Percentiles rank a stretch among this genome's conserved stretches.
These are phyloP conservation scores for Diplodia mutila DNA, from an alignment of 2,329 filamentous ascomycete species.

Conservation along the genomic window DNA sequence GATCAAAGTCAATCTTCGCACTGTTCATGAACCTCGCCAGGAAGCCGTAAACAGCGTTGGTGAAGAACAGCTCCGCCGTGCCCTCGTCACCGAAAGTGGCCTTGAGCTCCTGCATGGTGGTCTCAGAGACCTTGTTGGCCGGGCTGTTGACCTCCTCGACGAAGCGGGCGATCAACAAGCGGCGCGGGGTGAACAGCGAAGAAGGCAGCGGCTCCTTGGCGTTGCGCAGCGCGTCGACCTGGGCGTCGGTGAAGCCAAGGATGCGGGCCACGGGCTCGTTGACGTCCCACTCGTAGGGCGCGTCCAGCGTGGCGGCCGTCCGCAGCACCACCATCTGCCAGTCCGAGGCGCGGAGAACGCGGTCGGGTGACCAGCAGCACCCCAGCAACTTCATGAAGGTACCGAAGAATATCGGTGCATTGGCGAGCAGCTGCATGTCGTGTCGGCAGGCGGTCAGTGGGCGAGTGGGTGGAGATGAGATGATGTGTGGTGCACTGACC, in stretches of 20 bases:
- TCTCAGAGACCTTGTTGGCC: neutral
- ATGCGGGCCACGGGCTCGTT: constrained; percentile 31
- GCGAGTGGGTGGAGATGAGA: too few relatives aligned
- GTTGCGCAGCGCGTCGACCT: neutral
- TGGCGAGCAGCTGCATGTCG: constrained; percentile 21
- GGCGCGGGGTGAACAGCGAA: neutral
- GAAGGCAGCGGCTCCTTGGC: neutral
- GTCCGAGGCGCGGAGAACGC: neutral
- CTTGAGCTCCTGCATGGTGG: neutral
- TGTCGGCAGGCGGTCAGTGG: neutral
- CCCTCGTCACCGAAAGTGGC: neutral
- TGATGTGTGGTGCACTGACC: too few relatives aligned
- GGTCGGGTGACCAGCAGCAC: neutral
- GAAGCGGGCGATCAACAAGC: neutral
- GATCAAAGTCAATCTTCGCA: neutral
- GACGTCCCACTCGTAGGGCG: constrained; percentile 33
- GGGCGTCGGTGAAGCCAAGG: neutral
- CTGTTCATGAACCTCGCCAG: constrained; percentile 1
- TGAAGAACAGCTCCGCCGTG: neutral
- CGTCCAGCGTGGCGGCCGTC: constrained; percentile 31
- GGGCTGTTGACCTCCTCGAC: constrained; percentile 2
- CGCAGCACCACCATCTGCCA: constrained; percentile 32
- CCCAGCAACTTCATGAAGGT: neutral
- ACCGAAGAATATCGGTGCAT: constrained; percentile 17
- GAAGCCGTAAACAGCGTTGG: neutral